Conservation (phyloP, 345 rosid species). For the Psidium guajava region DNA sequence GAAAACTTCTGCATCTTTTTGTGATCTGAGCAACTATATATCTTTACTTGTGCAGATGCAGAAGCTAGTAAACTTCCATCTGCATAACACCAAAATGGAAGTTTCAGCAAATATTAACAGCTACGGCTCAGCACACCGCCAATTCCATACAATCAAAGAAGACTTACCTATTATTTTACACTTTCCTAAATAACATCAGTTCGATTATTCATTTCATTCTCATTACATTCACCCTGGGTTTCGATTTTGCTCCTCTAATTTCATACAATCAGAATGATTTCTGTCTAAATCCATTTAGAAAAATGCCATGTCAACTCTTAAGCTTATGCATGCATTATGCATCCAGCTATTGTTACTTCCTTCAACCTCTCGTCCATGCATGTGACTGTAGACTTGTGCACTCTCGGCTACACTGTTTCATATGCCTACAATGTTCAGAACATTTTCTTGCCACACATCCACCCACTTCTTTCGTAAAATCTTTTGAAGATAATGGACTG, state of each 20-base stretch:
- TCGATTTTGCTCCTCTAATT: background rate
- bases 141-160: background rate
- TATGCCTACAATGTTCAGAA: background rate
- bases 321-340: background rate
- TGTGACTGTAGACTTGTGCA: background rate
- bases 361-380: background rate
- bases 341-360: background rate
- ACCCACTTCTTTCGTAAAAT: background rate
- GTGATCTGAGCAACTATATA: conserved; percentile 55
- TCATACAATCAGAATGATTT: background rate
- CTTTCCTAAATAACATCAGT: background rate
- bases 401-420: background rate
- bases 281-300: background rate
- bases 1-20: conserved; percentile 79
- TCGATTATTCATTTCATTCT: background rate
- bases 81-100: conserved; percentile 7
- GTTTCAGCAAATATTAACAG: background rate
- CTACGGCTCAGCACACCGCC: background rate
- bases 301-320: background rate
- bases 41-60: conserved; percentile 74
- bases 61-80: conserved; percentile 74
- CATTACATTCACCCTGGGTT: background rate
- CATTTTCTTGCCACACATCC: background rate
- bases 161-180: background rate
- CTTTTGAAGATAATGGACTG: background rate